Conservation (phyloP, 495 filamentous ascomycete species). For the Gamarada debralockiae region DNA sequence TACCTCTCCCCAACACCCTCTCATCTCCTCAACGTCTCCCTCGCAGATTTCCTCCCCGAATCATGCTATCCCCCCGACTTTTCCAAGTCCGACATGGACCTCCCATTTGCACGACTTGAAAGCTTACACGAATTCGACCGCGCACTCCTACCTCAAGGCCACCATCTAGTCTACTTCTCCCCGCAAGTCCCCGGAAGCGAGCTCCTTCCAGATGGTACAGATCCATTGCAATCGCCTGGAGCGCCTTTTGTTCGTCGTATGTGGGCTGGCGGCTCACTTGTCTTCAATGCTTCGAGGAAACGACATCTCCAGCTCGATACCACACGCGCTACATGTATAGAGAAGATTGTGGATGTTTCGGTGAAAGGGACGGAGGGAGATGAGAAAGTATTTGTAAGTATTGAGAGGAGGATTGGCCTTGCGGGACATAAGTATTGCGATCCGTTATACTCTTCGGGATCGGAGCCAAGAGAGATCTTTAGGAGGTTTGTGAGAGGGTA, state of each 20-base stretch:
- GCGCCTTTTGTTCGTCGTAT: conserved; percentile 63
- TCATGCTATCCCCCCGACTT: conserved; percentile 13
- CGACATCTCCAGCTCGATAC: conserved; percentile 40
- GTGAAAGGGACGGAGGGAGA: conserved; percentile 45
- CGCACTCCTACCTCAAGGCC: conserved; percentile 50
- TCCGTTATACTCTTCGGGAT: neutral
- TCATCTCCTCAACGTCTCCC: conserved; percentile 59
- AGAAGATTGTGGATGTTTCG: conserved; percentile 57
- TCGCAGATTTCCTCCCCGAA: conserved; percentile 53
- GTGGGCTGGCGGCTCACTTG: conserved; percentile 67
- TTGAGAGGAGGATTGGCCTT: conserved; percentile 12
- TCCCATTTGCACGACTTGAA: neutral
- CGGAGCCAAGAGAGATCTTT: neutral
- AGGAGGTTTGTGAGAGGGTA: neutral
- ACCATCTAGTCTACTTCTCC: conserved; percentile 74
- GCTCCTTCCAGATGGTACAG: conserved; percentile 68
- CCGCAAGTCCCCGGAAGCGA: conserved; percentile 46
- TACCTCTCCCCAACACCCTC: conserved; percentile 60
- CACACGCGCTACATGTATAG: conserved; percentile 52
- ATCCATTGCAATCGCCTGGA: conserved; percentile 63
- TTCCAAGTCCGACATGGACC: neutral
- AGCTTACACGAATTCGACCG: conserved; percentile 1
- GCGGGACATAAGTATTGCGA: neutral
- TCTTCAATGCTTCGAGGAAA: conserved; percentile 30
- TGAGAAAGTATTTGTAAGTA: conserved; percentile 41